phyloP scores from a whole-genome alignment of 306 rosid species.

The Rubus idaeus region DNA sequence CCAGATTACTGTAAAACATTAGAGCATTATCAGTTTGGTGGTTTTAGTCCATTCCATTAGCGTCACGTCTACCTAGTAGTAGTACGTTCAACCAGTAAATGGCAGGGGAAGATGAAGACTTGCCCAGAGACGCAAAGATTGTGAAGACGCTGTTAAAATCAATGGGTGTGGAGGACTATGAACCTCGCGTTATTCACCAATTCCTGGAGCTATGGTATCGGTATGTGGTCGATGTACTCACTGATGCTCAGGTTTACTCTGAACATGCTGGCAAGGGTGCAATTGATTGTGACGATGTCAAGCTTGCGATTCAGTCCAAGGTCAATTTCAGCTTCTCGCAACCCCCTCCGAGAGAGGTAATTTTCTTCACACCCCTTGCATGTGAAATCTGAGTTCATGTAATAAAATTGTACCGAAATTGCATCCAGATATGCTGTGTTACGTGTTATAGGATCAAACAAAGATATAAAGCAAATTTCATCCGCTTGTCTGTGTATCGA shows the following conservation, averaged over 20 bases:
- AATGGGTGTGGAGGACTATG: slow-evolving; percentile 88
- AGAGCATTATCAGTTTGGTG: not conserved
- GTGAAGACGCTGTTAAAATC: slow-evolving; percentile 74
- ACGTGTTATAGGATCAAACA: not conserved
- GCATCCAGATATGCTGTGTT: not conserved
- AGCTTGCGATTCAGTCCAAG: slow-evolving; percentile 91
- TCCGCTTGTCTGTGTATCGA: not conserved
- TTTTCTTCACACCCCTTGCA: not conserved
- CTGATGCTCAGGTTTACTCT: slow-evolving; percentile 90
- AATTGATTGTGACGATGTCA: slow-evolving; percentile 80
- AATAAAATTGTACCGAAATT: not conserved
- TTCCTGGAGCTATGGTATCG: slow-evolving; percentile 92
- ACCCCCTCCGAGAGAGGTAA: slow-evolving; percentile 97
- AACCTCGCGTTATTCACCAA: slow-evolving; percentile 79
- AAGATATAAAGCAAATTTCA: not conserved
- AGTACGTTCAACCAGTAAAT: slow-evolving; percentile 23
- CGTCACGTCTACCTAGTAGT: not conserved
- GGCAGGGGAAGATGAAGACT: slow-evolving; percentile 77
- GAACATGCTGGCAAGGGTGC: slow-evolving; percentile 84
- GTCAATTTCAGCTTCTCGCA: slow-evolving; percentile 92
- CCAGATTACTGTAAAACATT: not conserved
- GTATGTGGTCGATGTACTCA: slow-evolving; percentile 77
- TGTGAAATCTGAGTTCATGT: not conserved
- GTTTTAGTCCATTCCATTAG: not conserved
- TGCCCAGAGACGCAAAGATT: slow-evolving; percentile 92